Evolutionary conservation across 2,329 filamentous ascomycete species (phyloP).

Genomic region (Microcera coccophila): DNA sequence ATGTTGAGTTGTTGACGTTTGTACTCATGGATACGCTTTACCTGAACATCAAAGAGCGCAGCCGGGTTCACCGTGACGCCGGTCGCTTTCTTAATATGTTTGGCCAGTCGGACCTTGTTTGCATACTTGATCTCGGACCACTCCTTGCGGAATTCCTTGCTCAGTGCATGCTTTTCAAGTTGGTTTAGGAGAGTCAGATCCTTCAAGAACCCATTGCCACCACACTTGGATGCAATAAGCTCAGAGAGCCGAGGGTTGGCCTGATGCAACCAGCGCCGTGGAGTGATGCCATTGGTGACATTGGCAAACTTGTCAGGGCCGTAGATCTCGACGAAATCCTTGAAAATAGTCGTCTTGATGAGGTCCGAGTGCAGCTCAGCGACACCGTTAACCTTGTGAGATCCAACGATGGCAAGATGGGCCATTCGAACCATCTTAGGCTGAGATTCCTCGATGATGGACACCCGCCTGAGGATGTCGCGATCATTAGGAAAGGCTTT

Average conservation of each 20-base stretch:
- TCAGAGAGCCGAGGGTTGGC: constrained; percentile 91
- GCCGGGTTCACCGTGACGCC: constrained; percentile 81
- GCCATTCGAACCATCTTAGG: constrained; percentile 99
- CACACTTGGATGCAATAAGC: constrained; percentile 85
- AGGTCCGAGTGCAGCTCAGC: constrained; percentile 96
- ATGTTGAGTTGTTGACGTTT: constrained; percentile 99
- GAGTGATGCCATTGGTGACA: constrained; percentile 97
- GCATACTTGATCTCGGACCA: constrained; percentile 96
- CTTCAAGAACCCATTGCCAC: constrained; percentile 79
- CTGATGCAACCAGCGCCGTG: constrained; percentile 93
- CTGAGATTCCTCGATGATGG: constrained; percentile 94
- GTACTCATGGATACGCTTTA: constrained; percentile 99
- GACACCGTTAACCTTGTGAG: constrained; percentile 98
- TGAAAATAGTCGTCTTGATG: constrained; percentile 99
- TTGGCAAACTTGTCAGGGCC: constrained; percentile 98
- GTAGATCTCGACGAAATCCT: constrained; percentile 93
- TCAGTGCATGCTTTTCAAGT: constrained; percentile 77
- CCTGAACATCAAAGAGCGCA: constrained; percentile 91
- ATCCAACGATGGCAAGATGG: constrained; percentile 88
- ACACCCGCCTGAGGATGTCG: constrained; percentile 81
- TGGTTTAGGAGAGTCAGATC: constrained; percentile 84
- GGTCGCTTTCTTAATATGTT: constrained; percentile 80
- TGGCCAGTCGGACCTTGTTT: constrained; percentile 89
- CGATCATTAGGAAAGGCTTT: constrained; percentile 84
- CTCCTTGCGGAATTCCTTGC: constrained; percentile 86